These are phyloP conservation scores for Marasmius oreades DNA, from an alignment of 1,284 basidiomycete genomes.

Conservation along the genomic window DNA sequence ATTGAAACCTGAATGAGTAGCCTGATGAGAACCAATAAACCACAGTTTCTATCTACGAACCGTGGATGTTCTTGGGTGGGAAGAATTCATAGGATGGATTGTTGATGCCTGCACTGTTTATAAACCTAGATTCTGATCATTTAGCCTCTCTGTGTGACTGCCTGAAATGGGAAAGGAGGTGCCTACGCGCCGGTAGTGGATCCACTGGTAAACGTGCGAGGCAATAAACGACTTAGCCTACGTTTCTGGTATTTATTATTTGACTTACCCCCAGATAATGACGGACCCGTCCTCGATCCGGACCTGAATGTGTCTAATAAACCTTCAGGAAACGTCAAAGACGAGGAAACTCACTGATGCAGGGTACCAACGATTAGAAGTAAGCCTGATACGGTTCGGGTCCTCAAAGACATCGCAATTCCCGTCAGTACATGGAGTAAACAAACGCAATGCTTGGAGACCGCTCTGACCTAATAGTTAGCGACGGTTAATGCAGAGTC, in stretches of 20 bases:
- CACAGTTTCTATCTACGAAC: conserved; percentile 28
- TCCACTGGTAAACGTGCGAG: conserved; percentile 14
- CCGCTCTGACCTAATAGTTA: conserved; percentile 1
- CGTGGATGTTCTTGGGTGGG: conserved; percentile 39
- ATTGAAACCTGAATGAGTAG: conserved; percentile 22
- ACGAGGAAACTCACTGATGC: conserved; percentile 23
- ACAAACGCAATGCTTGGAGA: conserved; percentile 13
- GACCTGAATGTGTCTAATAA: conserved; percentile 8
- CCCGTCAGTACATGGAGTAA: conserved; percentile 14
- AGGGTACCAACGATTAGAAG: conserved; percentile 36
- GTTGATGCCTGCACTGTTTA: conserved; percentile 33
- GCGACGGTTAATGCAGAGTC: not conserved
- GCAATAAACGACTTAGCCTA: conserved; percentile 13
- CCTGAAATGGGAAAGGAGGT: not conserved
- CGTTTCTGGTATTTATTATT: not conserved
- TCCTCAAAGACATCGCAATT: conserved; percentile 33
- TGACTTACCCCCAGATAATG: conserved; percentile 24
- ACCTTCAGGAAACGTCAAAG: conserved; percentile 22
- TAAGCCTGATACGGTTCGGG: conserved; percentile 27
- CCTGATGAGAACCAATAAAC: not conserved
- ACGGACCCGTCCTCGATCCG: conserved; percentile 20
- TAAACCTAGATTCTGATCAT: conserved; percentile 21
- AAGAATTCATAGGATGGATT: conserved; percentile 38
- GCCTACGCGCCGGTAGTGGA: conserved; percentile 15
- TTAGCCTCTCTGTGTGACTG: not conserved